Base-by-base conservation (phyloP, 2,329 filamentous ascomycete species). In the Cryphonectria carpinicola region DNA sequence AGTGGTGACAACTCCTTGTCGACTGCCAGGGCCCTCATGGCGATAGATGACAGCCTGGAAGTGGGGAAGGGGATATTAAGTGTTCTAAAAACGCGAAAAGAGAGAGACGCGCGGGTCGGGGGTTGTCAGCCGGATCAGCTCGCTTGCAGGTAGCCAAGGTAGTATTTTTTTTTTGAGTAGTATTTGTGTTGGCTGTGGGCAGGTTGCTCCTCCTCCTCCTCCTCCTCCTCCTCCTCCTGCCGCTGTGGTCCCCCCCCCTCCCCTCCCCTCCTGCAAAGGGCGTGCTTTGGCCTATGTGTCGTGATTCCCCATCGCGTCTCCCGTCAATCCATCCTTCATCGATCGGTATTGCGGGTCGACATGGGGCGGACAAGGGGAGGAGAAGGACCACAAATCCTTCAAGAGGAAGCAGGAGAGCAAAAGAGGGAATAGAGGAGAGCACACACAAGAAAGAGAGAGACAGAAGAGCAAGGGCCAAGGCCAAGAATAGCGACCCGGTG, bases 1-100 rank as follows among this genome's bases (percentile, higher is more conserved):
- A 74, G 88, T 19, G 92, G 89, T 1, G 95, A 98, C 65, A 98
- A 87, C 80, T 99, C 96, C 73, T 90, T 87, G 82, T 99, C 96
- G 75, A 98, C 95, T 71, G 90, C 85, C 60, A 98, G 87, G 54
- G 94, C 89, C 75, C 88, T 87, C 49, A 93, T 86, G 60, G 95
- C 94, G 64, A 92, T 89, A 63, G 86, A 86, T 67, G 95, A 94
- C 63, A 98, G 89, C 73, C 93, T 91, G 49, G 90, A 80, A 56
- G 90, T 93, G 28, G 95, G 95, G 78, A 98, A 92, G 61, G 96
- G 95, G 71, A 96, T 86, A 76, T 90, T 86, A 73, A 97, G 87
- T 71, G 87, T 89, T 77, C 93, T 95, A 78, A 73, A 65, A 64
- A 68, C 60, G 60, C 66, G 66, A 68, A 17, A 68, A n/a, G 35